Percentiles rank a stretch among this genome's conserved stretches.
phyloP scores from a whole-genome alignment of 1,284 basidiomycete genomes.

The Marasmius fiardii region DNA sequence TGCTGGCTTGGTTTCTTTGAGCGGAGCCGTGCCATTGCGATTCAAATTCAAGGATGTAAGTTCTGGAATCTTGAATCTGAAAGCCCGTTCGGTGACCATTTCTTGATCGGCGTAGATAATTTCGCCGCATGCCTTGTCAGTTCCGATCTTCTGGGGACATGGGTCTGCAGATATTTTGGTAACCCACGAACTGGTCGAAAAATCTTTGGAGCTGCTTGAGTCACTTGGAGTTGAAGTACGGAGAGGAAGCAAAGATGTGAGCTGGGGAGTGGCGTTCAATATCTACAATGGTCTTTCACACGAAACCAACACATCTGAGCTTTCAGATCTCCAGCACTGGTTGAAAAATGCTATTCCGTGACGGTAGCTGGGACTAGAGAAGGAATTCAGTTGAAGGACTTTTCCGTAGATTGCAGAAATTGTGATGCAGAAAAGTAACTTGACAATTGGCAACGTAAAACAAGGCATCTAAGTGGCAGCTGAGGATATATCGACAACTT shows the following conservation, averaged over 20 bases:
- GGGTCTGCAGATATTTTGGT: conserved; percentile 76
- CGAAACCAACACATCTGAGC: conserved; percentile 55
- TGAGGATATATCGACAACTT: too few relatives aligned
- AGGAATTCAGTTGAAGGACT: too few relatives aligned
- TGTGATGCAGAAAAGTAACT: too few relatives aligned
- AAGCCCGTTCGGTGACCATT: not conserved
- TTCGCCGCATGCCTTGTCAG: conserved; percentile 48
- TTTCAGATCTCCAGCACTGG: conserved; percentile 62
- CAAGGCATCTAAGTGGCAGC: too few relatives aligned
- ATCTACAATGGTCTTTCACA: conserved; percentile 62
- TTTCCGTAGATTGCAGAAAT: too few relatives aligned
- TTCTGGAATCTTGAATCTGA: conserved; percentile 12
- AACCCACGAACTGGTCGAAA: conserved; percentile 41
- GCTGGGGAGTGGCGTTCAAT: conserved; percentile 51
- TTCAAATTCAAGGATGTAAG: conserved; percentile 63
- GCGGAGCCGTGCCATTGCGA: conserved; percentile 73
- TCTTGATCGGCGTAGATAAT: conserved; percentile 43
- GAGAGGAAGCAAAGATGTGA: conserved; percentile 20
- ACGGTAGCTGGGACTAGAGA: not conserved
- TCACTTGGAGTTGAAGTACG: conserved; percentile 41
- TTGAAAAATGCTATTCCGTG: conserved; percentile 48
- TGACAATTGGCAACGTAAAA: too few relatives aligned
- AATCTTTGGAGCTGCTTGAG: conserved; percentile 51
- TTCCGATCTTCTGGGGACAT: conserved; percentile 86
- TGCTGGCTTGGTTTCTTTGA: conserved; percentile 70